Conservation (phyloP, 2,329 filamentous ascomycete species). For the Camillea tinctor region DNA sequence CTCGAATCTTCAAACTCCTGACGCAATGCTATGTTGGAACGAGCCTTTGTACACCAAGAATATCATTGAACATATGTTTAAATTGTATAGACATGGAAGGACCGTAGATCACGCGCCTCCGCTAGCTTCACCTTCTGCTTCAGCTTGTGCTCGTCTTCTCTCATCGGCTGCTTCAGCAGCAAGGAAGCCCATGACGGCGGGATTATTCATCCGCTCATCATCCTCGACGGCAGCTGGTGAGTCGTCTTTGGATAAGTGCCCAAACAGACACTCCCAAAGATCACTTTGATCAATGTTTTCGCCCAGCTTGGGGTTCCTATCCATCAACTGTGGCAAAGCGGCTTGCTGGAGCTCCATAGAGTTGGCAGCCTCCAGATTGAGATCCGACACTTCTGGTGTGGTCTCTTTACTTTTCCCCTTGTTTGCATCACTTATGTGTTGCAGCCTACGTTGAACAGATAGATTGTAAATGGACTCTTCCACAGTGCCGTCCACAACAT, state of each 20-base stretch:
- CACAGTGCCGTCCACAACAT: constrained; percentile 85
- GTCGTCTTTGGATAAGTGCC: constrained; percentile 43
- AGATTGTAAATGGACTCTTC: constrained; percentile 91
- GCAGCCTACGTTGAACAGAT: constrained; percentile 73
- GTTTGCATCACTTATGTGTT: constrained; percentile 63
- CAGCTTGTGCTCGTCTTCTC: constrained; percentile 23
- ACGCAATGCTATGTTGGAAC: background rate
- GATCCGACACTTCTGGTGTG: constrained; percentile 52
- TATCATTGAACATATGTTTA: background rate
- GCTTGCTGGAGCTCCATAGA: constrained; percentile 78
- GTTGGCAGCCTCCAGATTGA: constrained; percentile 76
- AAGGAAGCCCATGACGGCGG: constrained; percentile 41
- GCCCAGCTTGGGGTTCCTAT: constrained; percentile 67
- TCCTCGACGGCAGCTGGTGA: background rate
- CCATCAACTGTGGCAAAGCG: constrained; percentile 67
- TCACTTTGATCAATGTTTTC: constrained; percentile 78
- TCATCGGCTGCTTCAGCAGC: constrained; percentile 45
- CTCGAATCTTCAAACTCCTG: background rate
- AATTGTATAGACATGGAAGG: background rate
- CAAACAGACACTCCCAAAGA: constrained; percentile 88
- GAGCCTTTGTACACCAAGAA: too few relatives aligned
- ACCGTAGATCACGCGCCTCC: background rate
- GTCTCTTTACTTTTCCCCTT: constrained; percentile 40
- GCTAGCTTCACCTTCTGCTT: constrained; percentile 6
- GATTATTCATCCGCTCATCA: constrained; percentile 32